Evolutionary conservation across 306 rosid genomes (phyloP).

Genomic region (Elaeagnus macrophylla): DNA sequence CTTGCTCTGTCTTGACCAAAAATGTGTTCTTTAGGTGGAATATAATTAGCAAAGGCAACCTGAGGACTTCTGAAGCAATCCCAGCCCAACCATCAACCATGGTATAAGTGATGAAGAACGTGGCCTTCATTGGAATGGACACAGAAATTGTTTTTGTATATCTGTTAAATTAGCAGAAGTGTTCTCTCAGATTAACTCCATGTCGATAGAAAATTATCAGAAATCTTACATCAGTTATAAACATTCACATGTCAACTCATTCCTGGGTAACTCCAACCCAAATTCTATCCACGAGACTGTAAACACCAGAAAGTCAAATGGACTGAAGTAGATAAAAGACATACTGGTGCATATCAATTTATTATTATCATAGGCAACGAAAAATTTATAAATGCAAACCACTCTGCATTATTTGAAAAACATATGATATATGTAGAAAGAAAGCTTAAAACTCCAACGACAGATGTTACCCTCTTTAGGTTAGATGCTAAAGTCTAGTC

Average conservation of each 20-base stretch:
- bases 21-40: slow-evolving; percentile 82
- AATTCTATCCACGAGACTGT: too few species aligned
- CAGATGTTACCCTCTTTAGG: too few species aligned
- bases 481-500: too few species aligned
- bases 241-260: neutral
- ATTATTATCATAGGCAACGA: too few species aligned
- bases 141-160: slow-evolving; percentile 68
- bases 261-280: too few species aligned
- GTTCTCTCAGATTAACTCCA: slow-evolving; percentile 12
- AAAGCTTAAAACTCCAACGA: too few species aligned
- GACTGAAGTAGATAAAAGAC: too few species aligned
- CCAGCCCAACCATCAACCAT: slow-evolving; percentile 98
- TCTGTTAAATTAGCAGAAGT: slow-evolving; percentile 34
- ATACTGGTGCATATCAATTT: too few species aligned
- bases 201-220: slow-evolving; percentile 8
- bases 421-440: too few species aligned
- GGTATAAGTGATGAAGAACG: slow-evolving; percentile 85
- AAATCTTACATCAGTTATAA: neutral
- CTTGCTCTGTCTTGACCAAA: slow-evolving; percentile 79
- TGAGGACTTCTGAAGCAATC: slow-evolving; percentile 69
- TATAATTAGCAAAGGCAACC: slow-evolving; percentile 46
- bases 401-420: too few species aligned
- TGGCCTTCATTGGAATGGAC: slow-evolving; percentile 89
- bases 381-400: too few species aligned
- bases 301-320: too few species aligned